These are phyloP conservation scores for Ceratocystis alfenasii DNA, from an alignment of 2,329 filamentous ascomycete genomes.

Conservation along the genomic window DNA sequence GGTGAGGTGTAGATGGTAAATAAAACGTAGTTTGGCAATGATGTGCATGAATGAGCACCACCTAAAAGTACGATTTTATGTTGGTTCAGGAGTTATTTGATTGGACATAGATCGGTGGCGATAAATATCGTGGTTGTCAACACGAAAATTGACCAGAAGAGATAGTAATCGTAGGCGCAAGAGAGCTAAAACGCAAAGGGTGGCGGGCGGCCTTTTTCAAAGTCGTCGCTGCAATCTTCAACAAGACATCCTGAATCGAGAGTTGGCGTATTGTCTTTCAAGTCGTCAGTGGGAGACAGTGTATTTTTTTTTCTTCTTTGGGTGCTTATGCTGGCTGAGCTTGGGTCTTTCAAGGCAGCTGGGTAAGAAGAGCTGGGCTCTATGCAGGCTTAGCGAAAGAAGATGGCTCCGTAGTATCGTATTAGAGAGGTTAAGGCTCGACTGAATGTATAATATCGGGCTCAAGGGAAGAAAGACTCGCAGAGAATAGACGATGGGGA, in stretches of 20 bases:
- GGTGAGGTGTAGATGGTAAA: no score
- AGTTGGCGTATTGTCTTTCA: background rate
- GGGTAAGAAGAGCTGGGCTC: background rate
- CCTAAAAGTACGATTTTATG: background rate
- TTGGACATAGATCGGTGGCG: conserved; percentile 32
- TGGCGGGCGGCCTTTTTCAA: background rate
- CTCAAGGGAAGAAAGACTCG: background rate
- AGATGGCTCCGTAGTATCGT: background rate
- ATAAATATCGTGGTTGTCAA: conserved; percentile 9
- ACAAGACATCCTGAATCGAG: background rate
- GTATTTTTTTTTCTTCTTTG: background rate
- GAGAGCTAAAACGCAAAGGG: background rate
- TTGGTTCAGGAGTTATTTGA: background rate
- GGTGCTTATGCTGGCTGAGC: background rate
- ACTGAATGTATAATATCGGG: background rate
- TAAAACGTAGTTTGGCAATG: background rate
- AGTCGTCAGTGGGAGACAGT: background rate
- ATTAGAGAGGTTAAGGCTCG: background rate
- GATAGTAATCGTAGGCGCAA: background rate
- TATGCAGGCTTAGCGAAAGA: background rate
- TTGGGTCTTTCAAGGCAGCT: background rate
- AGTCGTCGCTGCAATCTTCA: conserved; percentile 4
- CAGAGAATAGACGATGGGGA: background rate
- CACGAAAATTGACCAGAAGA: conserved; percentile 1
- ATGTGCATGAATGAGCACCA: background rate